Percentiles rank a stretch among this genome's conserved stretches.
Evolutionary conservation across 257 asterid species (phyloP).

Genomic region (Mitragyna speciosa): DNA sequence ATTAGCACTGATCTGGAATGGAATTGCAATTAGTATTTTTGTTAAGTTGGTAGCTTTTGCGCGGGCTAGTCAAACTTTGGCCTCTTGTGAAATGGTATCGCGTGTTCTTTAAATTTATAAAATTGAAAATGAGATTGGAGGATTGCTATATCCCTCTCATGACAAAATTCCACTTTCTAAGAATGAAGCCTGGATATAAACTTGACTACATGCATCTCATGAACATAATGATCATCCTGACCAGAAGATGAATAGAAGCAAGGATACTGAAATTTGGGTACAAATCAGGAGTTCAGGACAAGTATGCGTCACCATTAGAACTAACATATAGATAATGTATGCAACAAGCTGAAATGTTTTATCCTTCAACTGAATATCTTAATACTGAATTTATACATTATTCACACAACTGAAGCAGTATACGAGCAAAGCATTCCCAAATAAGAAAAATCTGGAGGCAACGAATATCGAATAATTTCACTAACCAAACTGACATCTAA

Average conservation of each 20-base stretch:
- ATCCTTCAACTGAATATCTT: neutral
- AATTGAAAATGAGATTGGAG: neutral
- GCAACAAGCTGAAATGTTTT: neutral
- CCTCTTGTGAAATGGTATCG: too few species aligned
- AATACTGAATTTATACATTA: neutral
- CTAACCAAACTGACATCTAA: neutral
- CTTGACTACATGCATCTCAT: neutral
- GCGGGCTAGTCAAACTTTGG: too few species aligned
- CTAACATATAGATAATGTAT: neutral
- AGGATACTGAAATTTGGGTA: neutral
- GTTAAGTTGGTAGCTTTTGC: too few species aligned
- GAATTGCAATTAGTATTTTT: too few species aligned
- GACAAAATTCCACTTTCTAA: neutral
- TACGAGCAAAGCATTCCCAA: constrained; percentile 10
- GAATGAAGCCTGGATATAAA: neutral
- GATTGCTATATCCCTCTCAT: neutral
- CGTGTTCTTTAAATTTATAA: too few species aligned
- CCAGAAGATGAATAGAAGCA: neutral
- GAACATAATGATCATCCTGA: neutral
- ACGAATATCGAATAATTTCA: neutral
- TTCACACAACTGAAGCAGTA: constrained; percentile 8
- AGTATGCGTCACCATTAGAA: neutral
- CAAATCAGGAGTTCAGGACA: neutral
- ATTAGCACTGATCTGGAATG: neutral
- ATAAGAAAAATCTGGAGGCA: neutral